These are phyloP conservation scores for Chlorella sorokiniana DNA, from an alignment of 139 green algal species.

Conservation along the genomic window DNA sequence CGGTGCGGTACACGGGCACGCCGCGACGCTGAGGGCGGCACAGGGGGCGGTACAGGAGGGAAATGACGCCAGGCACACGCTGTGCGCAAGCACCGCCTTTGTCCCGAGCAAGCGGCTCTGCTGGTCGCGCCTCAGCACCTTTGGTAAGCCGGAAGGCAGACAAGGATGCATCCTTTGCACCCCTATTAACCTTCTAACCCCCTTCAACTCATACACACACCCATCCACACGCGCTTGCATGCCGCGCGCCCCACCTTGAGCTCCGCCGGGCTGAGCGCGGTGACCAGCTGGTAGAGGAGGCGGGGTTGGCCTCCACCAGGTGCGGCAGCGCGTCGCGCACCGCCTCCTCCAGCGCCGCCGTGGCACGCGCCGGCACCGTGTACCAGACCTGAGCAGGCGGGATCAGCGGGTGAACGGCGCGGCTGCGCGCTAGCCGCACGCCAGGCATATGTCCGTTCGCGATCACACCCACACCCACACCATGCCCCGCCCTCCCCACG, in stretches of 20 bases:
- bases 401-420: background rate
- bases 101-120: too few relatives aligned
- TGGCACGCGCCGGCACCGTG: constrained; percentile 62
- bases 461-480: too few relatives aligned
- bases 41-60: background rate
- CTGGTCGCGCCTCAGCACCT: too few relatives aligned
- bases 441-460: too few relatives aligned
- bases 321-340: constrained; percentile 75
- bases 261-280: constrained; percentile 79
- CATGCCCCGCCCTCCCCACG: background rate
- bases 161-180: too few relatives aligned
- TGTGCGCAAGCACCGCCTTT: too few relatives aligned
- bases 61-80: too few relatives aligned
- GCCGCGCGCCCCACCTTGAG: constrained; percentile 32
- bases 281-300: constrained; percentile 83
- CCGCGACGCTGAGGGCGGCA: constrained; percentile 50
- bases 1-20: constrained; percentile 81
- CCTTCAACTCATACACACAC: background rate
- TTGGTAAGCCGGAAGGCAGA: too few relatives aligned
- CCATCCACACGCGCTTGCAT: background rate
- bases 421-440: background rate
- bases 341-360: constrained; percentile 63
- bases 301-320: constrained; percentile 69
- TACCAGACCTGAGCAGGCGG: constrained; percentile 67
- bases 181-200: too few relatives aligned